Conservation (phyloP, 495 filamentous ascomycete genomes). For the Cetradonia linearis region DNA sequence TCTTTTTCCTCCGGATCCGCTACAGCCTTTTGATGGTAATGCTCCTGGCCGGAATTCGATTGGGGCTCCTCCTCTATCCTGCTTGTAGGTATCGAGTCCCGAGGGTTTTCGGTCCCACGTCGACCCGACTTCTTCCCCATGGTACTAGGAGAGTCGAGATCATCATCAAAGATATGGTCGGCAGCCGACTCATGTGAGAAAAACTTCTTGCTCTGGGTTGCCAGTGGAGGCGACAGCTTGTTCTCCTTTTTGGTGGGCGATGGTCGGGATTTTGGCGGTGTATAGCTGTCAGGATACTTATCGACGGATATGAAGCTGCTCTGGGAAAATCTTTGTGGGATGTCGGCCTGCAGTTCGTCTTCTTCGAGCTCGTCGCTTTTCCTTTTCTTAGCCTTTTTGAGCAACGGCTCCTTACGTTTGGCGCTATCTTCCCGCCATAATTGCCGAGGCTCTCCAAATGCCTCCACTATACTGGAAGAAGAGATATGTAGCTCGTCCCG, state of each 20-base stretch:
- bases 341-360: conserved; percentile 26
- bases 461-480: conserved; percentile 36
- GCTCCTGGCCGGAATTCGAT: background rate
- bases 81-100: background rate
- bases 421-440: conserved; percentile 54
- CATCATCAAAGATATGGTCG: conserved; percentile 14
- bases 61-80: background rate
- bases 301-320: conserved; percentile 30
- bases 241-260: conserved; percentile 9
- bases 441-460: conserved; percentile 42
- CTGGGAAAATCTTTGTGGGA: conserved; percentile 20
- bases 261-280: conserved; percentile 22
- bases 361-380: conserved; percentile 61
- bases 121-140: background rate
- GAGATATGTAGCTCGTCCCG: conserved; percentile 39
- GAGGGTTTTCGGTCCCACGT: background rate
- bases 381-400: conserved; percentile 55
- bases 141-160: conserved; percentile 14
- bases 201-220: background rate
- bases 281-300: conserved; percentile 23
- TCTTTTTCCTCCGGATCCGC: conserved; percentile 42
- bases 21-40: conserved; percentile 23
- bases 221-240: background rate
- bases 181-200: background rate
- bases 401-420: conserved; percentile 32